These are phyloP conservation scores for Alnus rubra DNA, from an alignment of 306 rosid genomes.

Conservation along the genomic window DNA sequence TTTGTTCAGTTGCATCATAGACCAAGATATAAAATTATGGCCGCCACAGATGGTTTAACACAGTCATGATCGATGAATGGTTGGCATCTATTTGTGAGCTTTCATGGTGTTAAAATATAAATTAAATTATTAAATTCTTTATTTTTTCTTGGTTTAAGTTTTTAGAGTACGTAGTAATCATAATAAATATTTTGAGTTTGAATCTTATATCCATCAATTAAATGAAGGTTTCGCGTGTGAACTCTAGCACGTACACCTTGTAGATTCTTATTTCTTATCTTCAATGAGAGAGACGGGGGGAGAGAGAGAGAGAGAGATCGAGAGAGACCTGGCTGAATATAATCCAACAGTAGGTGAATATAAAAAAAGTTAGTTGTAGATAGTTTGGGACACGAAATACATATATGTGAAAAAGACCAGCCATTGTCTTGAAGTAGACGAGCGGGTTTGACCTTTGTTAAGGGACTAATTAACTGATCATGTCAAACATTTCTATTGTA, in stretches of 20 bases:
- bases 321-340: background rate
- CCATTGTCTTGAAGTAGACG: background rate
- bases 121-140: too few relatives aligned
- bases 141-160: too few relatives aligned
- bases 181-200: too few relatives aligned
- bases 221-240: too few relatives aligned
- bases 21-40: background rate
- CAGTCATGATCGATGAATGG: background rate
- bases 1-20: background rate
- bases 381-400: constrained; percentile 3
- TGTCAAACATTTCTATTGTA: background rate
- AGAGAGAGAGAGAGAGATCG: background rate
- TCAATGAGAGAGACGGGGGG: background rate
- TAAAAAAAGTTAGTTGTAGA: constrained; percentile 20
- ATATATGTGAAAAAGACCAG: constrained; percentile 7
- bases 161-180: too few relatives aligned
- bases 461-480: background rate
- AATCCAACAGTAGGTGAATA: background rate
- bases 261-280: background rate
- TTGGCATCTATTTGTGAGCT: background rate
- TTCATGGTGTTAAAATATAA: too few relatives aligned
- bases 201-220: too few relatives aligned
- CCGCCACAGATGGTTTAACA: background rate
- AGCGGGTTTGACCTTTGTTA: constrained; percentile 4
- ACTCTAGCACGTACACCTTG: background rate